These are phyloP conservation scores for Solanum rostratum DNA, from an alignment of 257 asterid species.

Conservation along the genomic window DNA sequence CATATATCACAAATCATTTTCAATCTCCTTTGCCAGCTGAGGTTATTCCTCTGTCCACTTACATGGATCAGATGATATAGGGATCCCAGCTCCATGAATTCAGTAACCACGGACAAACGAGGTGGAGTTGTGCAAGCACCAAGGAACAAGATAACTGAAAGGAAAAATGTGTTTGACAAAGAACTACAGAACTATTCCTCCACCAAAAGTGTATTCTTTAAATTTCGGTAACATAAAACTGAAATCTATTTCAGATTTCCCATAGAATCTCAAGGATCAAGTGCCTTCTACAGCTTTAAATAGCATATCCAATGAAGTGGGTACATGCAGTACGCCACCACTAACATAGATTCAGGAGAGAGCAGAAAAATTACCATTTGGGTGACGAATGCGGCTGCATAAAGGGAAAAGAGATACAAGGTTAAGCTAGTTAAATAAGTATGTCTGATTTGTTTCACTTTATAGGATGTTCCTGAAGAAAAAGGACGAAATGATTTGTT, in stretches of 20 bases:
- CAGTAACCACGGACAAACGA: constrained; percentile 75
- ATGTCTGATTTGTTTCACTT: background rate
- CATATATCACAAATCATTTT: constrained; percentile 83
- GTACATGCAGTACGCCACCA: background rate
- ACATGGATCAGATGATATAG: constrained; percentile 73
- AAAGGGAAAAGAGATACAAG: constrained; percentile 13
- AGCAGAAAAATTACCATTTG: constrained; percentile 60
- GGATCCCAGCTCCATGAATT: constrained; percentile 93
- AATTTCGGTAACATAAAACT: background rate
- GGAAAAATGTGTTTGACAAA: background rate
- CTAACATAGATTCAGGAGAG: background rate
- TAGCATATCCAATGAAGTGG: background rate
- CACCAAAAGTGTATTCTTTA: background rate
- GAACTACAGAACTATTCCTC: background rate
- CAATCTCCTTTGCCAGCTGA: constrained; percentile 77
- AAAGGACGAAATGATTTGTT: background rate
- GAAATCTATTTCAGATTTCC: background rate
- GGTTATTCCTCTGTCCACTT: constrained; percentile 79
- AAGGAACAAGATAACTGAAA: constrained; percentile 76
- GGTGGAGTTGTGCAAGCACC: constrained; percentile 95
- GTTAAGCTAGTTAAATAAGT: constrained; percentile 14
- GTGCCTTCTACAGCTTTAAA: background rate
- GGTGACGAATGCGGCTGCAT: constrained; percentile 92
- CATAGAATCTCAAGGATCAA: background rate
- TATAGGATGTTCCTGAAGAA: background rate